A percentile compares a stretch with the other conserved stretches of the same genome.
These are phyloP conservation scores for Candida qinlingensis DNA, from an alignment of 805 yeast genomes.

Conservation along the genomic window DNA sequence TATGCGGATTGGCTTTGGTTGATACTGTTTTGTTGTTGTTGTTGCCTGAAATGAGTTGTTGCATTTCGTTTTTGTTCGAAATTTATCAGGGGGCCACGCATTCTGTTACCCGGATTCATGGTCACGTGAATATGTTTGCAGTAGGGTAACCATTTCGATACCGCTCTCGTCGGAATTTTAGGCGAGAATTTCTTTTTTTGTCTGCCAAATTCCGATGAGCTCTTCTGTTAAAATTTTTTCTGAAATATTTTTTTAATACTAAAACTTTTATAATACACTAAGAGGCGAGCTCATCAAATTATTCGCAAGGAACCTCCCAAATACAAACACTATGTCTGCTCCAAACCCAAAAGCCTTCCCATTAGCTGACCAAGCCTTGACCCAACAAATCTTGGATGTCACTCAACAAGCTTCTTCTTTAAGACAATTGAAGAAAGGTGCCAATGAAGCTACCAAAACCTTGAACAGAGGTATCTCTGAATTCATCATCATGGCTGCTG, in stretches of 20 bases:
- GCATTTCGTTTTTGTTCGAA: background rate
- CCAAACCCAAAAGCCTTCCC: constrained; percentile 99
- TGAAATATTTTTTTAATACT: background rate
- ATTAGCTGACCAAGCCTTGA: constrained; percentile 89
- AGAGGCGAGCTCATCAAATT: constrained; percentile 26
- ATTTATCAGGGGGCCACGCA: background rate
- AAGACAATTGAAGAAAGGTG: constrained; percentile 99
- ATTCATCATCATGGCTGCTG: constrained; percentile 99
- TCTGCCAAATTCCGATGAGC: constrained; percentile 1
- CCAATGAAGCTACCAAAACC: constrained; percentile 98
- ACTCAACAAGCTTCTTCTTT: constrained; percentile 97
- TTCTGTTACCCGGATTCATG: background rate
- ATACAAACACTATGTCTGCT: constrained; percentile 54
- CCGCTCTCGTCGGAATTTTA: no score
- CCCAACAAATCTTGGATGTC: constrained; percentile 96
- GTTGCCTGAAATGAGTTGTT: background rate
- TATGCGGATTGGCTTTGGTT: background rate
- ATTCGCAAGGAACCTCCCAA: constrained; percentile 39
- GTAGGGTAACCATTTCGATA: background rate
- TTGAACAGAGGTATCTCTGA: constrained; percentile 99
- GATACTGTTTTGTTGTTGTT: background rate
- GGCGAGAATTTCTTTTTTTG: background rate
- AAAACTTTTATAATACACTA: background rate
- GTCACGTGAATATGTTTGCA: no score
- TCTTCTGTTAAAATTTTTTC: background rate